These are phyloP conservation scores for Leccinum pallidistipes DNA, from an alignment of 1,284 basidiomycete genomes.

Conservation along the genomic window DNA sequence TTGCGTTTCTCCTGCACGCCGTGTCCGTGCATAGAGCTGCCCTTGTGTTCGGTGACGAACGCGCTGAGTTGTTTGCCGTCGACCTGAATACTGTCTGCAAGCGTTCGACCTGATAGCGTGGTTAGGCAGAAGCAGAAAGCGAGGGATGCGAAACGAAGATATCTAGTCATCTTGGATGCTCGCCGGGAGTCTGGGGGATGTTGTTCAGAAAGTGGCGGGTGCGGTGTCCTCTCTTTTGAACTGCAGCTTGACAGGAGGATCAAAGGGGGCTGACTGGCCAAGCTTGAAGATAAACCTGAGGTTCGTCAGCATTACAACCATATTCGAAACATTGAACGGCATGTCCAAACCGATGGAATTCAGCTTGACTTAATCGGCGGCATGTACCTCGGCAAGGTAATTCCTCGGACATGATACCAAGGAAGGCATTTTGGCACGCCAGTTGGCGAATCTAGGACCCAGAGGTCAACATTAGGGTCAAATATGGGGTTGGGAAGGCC, in stretches of 20 bases:
- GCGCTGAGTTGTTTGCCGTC: conserved; percentile 6
- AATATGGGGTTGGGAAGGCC: neutral
- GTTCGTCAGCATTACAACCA: neutral
- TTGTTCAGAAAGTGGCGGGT: neutral
- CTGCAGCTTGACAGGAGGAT: neutral
- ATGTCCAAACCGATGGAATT: conserved; percentile 15
- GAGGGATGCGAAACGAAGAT: conserved; percentile 9
- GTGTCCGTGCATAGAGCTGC: neutral
- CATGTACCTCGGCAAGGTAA: neutral
- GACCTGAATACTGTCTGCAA: conserved; percentile 1
- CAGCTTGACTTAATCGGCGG: conserved; percentile 1
- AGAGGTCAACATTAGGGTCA: neutral
- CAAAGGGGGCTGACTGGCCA: neutral
- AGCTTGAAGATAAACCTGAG: neutral
- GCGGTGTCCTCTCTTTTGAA: neutral
- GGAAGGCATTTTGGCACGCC: neutral
- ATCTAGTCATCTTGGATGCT: conserved; percentile 16
- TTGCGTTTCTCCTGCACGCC: conserved; percentile 18
- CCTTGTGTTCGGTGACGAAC: conserved; percentile 3
- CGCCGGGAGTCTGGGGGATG: neutral
- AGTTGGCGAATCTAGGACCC: neutral
- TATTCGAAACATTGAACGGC: conserved; percentile 3
- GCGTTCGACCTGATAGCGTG: conserved; percentile 1
- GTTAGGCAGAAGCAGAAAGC: conserved; percentile 13
- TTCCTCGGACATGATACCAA: neutral